Evolutionary conservation across 179 eudicot genomes (phyloP), one percentile per base, ranked within the genome.

Genomic region (Vitellaria paradoxa): DNA sequence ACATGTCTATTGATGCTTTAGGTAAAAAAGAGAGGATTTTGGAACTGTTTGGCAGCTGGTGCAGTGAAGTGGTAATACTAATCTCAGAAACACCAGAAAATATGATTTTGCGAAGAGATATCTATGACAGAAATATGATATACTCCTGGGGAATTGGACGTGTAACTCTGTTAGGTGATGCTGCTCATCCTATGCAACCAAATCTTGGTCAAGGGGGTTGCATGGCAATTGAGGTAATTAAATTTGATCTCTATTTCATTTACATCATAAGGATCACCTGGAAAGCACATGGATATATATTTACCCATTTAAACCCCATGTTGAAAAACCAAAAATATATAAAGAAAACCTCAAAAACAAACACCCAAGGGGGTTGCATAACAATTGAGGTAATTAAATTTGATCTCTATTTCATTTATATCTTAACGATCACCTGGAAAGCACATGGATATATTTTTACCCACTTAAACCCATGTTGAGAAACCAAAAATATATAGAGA

Each of bases 291-390:
- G 9, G 50, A 65, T 65, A 65, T 17, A 23, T 64, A 4, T 23
- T 26, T 6, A 11, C 1, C 9, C 40, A 24, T 24, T 26, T 26
- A 3, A 24, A 24, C 40, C 14, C 7, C 42, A n/a, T n/a, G n/a
- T n/a, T n/a, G n/a, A n/a, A n/a, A n/a, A n/a, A n/a, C n/a, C n/a
- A n/a, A n/a, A n/a, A n/a, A n/a, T n/a, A n/a, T n/a, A n/a, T n/a
- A n/a, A n/a, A n/a, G n/a, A n/a, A n/a, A n/a, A n/a, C n/a, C n/a
- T n/a, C n/a, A n/a, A n/a, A n/a, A n/a, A n/a, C n/a, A n/a, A n/a
- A n/a, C n/a, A n/a, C n/a, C n/a, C n/a, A n/a, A n/a, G 86, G 86
- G n/a, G 86, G 86, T 68, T 76, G 83, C 79, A 77, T 83, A 83
- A 83, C 83, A 10, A 83, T 83, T 73, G 85, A 83, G 85, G 85